phyloP scores from a whole-genome alignment of 2,329 filamentous ascomycete genomes.

The Colletotrichum trifolii region DNA sequence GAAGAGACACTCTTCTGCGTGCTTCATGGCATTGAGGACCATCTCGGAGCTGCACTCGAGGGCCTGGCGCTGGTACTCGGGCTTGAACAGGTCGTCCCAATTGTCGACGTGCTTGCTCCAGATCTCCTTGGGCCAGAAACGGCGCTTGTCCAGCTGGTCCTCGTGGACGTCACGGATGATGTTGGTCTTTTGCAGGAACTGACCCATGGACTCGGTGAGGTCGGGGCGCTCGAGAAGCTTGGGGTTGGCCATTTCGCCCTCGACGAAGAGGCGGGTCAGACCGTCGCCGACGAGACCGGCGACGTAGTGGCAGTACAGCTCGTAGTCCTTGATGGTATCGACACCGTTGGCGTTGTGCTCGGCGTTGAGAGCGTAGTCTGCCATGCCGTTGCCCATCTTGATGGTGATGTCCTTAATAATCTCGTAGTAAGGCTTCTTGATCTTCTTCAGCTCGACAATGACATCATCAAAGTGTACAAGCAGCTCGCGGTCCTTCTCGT shows the following conservation, averaged over 20 bases:
- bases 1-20: constrained; percentile 94
- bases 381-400: constrained; percentile 99
- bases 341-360: constrained; percentile 85
- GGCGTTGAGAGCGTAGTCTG: constrained; percentile 89
- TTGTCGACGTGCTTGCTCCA: constrained; percentile 95
- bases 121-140: constrained; percentile 96
- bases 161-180: constrained; percentile 97
- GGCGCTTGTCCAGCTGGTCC: constrained; percentile 85
- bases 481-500: constrained; percentile 94
- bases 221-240: constrained; percentile 81
- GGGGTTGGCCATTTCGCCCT: constrained; percentile 86
- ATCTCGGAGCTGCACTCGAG: constrained; percentile 91
- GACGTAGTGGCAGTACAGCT: constrained; percentile 97
- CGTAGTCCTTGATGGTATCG: constrained; percentile 87
- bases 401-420: constrained; percentile 94
- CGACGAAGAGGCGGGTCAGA: constrained; percentile 88
- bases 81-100: constrained; percentile 91
- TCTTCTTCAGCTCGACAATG: constrained; percentile 85
- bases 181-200: constrained; percentile 98
- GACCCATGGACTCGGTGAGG: constrained; percentile 94
- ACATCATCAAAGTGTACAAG: constrained; percentile 93
- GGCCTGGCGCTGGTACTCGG: constrained; percentile 79
- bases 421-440: constrained; percentile 84
- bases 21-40: constrained; percentile 88
- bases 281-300: constrained; percentile 98